Conservation (phyloP, 345 rosid species). For the Cardamine resedifolia region DNA sequence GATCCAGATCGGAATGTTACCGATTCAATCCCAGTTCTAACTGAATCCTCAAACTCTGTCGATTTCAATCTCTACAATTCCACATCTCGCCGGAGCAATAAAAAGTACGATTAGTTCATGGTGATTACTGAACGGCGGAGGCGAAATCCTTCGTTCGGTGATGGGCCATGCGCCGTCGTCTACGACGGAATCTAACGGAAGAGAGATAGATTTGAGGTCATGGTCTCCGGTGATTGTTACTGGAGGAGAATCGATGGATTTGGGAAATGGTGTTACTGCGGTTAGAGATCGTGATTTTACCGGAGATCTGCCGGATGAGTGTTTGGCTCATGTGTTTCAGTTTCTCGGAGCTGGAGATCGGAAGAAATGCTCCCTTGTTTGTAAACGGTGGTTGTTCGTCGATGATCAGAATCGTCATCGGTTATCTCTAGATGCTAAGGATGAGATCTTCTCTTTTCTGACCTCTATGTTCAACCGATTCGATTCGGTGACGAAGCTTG, state of each 20-base stretch:
- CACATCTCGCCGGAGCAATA: conserved; percentile 12
- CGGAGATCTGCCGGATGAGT: conserved; percentile 74
- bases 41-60: conserved; percentile 49
- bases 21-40: conserved; percentile 55
- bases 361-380: conserved; percentile 69
- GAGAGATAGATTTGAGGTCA: conserved; percentile 25
- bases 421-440: conserved; percentile 62
- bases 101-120: conserved; percentile 81
- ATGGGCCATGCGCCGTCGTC: conserved; percentile 68
- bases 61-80: conserved; percentile 42
- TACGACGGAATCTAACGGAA: conserved; percentile 27
- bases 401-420: conserved; percentile 78
- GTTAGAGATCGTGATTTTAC: conserved; percentile 42
- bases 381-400: conserved; percentile 74
- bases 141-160: not conserved
- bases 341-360: conserved; percentile 66
- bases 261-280: conserved; percentile 10
- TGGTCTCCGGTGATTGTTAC: conserved; percentile 24
- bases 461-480: conserved; percentile 62
- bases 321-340: conserved; percentile 76
- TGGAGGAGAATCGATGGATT: conserved; percentile 24
- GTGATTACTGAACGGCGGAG: not conserved
- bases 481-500: conserved; percentile 67
- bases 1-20: conserved; percentile 56
- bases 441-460: conserved; percentile 47